Evolutionary conservation across 139 green algal species (phyloP).

Genomic region (Closterium sp.): DNA sequence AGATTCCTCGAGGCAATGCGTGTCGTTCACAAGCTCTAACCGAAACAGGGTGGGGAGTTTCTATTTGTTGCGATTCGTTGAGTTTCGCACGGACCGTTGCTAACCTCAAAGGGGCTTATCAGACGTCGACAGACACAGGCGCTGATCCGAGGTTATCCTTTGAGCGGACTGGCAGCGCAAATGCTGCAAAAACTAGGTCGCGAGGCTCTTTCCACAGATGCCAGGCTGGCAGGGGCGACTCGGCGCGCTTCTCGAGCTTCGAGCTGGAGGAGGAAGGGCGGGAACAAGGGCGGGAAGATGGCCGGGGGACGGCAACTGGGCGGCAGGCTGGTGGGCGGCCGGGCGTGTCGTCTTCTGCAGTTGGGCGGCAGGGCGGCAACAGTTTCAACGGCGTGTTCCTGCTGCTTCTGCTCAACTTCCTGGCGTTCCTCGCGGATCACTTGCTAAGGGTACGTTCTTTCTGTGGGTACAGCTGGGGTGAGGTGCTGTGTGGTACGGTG

Average conservation of each 20-base stretch:
- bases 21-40: background rate
- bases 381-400: constrained; percentile 52
- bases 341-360: background rate
- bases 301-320: background rate
- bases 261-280: background rate
- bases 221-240: background rate
- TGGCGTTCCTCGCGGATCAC: constrained; percentile 63
- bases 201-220: background rate
- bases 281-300: background rate
- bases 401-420: constrained; percentile 59
- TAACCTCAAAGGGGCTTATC: background rate
- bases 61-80: background rate
- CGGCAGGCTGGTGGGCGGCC: background rate
- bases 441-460: constrained; percentile 28
- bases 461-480: background rate
- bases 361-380: background rate
- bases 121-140: background rate
- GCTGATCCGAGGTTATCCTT: background rate
- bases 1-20: background rate
- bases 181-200: background rate
- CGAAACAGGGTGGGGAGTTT: background rate
- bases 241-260: background rate
- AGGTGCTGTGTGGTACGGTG: no score
- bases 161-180: background rate
- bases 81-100: background rate